Evolutionary conservation across 352 stramenopile genomes (phyloP).

Genomic region (Phytopythium aichiense): DNA sequence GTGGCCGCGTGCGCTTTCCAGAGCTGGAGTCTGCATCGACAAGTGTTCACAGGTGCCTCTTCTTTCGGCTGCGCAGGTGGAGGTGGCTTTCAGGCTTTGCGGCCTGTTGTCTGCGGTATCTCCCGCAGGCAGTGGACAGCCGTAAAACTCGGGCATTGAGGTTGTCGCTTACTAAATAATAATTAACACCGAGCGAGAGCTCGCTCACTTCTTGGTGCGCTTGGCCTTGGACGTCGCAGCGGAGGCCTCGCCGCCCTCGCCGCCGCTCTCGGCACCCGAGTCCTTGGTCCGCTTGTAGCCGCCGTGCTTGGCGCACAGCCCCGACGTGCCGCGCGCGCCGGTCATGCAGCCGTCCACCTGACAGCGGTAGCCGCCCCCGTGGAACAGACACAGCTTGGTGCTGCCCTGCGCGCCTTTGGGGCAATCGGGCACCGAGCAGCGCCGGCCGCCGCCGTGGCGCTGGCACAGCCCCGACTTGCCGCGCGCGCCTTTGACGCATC

Average conservation of each 20-base stretch:
- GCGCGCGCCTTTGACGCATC: constrained; percentile 73
- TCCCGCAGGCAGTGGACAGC: too few species aligned
- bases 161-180: too few species aligned
- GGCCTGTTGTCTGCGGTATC: too few species aligned
- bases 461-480: constrained; percentile 83
- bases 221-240: constrained; percentile 9
- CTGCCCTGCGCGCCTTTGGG: constrained; percentile 80
- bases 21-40: too few species aligned
- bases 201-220: constrained; percentile 13
- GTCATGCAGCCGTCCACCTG: constrained; percentile 69
- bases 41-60: too few species aligned
- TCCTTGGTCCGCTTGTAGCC: constrained; percentile 66
- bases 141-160: too few species aligned
- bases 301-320: constrained; percentile 74
- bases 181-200: background rate
- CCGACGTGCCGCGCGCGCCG: constrained; percentile 66
- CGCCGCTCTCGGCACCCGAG: background rate
- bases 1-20: too few species aligned
- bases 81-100: too few species aligned
- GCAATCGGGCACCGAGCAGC: constrained; percentile 53
- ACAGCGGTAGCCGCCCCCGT: constrained; percentile 84
- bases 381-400: constrained; percentile 72
- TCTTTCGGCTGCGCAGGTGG: too few species aligned
- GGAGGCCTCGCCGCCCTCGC: background rate
- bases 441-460: constrained; percentile 83